Evolutionary conservation across 208 protist species (phyloP).

Genomic region (Trypanosoma vivax): DNA sequence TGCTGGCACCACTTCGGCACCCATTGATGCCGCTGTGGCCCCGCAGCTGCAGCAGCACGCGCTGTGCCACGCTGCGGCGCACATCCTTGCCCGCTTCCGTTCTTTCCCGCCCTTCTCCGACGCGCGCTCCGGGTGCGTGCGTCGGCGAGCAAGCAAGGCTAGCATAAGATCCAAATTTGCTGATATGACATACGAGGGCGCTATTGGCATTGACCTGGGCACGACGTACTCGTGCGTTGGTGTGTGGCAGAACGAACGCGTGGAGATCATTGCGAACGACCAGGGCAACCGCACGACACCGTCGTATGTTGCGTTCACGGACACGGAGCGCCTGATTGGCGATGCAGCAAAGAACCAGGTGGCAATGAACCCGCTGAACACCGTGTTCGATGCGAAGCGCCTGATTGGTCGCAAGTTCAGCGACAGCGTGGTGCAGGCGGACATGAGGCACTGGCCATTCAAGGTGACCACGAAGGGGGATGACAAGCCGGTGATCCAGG

Average conservation of each 20-base stretch:
- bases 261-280: slow-evolving; percentile 99
- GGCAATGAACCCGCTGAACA: slow-evolving; percentile 75
- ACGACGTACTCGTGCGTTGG: slow-evolving; percentile 96
- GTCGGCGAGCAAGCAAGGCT: not conserved
- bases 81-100: no score
- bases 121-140: no score
- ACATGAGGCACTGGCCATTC: slow-evolving; percentile 95
- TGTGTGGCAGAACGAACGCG: slow-evolving; percentile 91
- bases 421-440: slow-evolving; percentile 84
- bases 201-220: slow-evolving; percentile 87
- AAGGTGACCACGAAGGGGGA: slow-evolving; percentile 51
- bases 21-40: no score
- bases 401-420: slow-evolving; percentile 89
- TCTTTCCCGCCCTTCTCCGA: no score
- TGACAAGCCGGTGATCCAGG: slow-evolving; percentile 38
- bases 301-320: slow-evolving; percentile 98
- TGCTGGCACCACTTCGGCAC: no score
- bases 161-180: not conserved
- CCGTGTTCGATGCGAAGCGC: slow-evolving; percentile 94
- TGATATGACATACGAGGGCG: slow-evolving; percentile 31
- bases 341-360: slow-evolving; percentile 93
- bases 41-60: no score
- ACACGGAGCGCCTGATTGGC: slow-evolving; percentile 92
- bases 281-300: slow-evolving; percentile 99
- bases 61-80: no score